Evolutionary conservation across 2,329 filamentous ascomycete species (phyloP), one percentile per base, ranked within the genome.

Genomic region (Verticillium dahliae): DNA sequence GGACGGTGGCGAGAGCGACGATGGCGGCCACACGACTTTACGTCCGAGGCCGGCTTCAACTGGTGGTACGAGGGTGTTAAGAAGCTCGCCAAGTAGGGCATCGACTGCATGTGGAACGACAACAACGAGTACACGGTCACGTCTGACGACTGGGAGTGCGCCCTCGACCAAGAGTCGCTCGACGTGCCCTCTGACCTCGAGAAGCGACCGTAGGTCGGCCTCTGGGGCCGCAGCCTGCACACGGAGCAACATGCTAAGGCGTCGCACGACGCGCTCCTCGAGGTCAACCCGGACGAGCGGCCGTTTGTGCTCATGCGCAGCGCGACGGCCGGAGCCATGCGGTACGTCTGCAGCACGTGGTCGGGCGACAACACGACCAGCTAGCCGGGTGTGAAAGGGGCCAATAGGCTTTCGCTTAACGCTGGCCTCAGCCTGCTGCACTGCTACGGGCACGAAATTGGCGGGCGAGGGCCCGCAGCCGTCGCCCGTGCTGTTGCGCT

Each of bases 41-140:
- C 88, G 0, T 90, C 87, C 0, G 77, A 82, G 27, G 81, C 81
- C 0, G 88, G 86, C 0, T 91, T 85, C 68, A 76, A 85, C 15
- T 91, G 87, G 86, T 91, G 89, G 89, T 88, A 85, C 63, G 77
- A 89, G 1, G 88, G 89, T 1, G 84, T 90, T 9, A 81, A 83
- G 62, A 81, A 80, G 58, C 77, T 91, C 1, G 85, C 85, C 61
- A 75, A 82, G 34, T 74, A 84, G 7, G 88, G 88, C 1, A 88
- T 91, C 61, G 88, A 90, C 66, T 88, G 82, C 56, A 90, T 91
- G 75, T 91, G 89, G 89, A 91, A 91, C 66, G 89, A 91, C 70
- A 91, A 91, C 73, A 91, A 91, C 66, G 89, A 91, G 71, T 91
- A 90, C 70, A 86, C 85, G 0, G 79, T 90, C 2, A 81, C 85